These are phyloP conservation scores for Moesziomyces sp. DNA, from an alignment of 1,284 basidiomycete genomes.

Conservation along the genomic window DNA sequence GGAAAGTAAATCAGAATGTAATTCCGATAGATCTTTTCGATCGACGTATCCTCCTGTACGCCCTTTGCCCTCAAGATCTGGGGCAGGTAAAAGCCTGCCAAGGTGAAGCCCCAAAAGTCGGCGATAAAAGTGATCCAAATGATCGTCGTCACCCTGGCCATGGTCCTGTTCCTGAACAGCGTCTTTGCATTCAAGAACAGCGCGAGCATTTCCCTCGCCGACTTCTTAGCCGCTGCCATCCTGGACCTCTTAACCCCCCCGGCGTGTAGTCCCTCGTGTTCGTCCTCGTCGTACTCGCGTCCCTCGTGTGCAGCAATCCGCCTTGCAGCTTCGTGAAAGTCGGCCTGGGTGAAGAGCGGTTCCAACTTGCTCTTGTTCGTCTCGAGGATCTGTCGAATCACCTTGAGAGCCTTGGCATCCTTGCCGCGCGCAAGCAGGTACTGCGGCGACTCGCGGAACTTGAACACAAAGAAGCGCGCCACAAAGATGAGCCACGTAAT, in stretches of 20 bases:
- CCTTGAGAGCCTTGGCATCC: conserved; percentile 53
- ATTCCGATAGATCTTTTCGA: conserved; percentile 69
- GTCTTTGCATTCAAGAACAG: conserved; percentile 66
- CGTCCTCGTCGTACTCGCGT: conserved; percentile 20
- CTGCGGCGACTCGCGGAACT: conserved; percentile 61
- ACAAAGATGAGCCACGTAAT: conserved; percentile 63
- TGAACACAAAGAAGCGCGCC: conserved; percentile 60
- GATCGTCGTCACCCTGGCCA: conserved; percentile 66
- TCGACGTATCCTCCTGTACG: conserved; percentile 60
- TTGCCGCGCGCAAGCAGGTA: conserved; percentile 56
- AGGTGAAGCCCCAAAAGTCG: conserved; percentile 68
- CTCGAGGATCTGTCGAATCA: conserved; percentile 49
- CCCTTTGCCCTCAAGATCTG: conserved; percentile 68
- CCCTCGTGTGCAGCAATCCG: conserved; percentile 33
- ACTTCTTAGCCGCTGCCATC: conserved; percentile 24
- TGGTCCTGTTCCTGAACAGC: conserved; percentile 66
- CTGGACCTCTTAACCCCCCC: conserved; percentile 6
- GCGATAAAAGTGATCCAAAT: conserved; percentile 60
- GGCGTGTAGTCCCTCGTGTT: conserved; percentile 19
- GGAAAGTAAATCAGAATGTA: conserved; percentile 51
- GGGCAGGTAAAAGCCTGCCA: conserved; percentile 69
- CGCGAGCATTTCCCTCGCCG: conserved; percentile 49
- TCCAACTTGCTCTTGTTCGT: conserved; percentile 65
- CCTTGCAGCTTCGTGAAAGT: conserved; percentile 67
- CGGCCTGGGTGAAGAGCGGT: conserved; percentile 67